Evolutionary conservation across 495 filamentous ascomycete genomes (phyloP), one percentile per base, ranked within the genome.

Genomic region (Friedmanniomyces simplex): DNA sequence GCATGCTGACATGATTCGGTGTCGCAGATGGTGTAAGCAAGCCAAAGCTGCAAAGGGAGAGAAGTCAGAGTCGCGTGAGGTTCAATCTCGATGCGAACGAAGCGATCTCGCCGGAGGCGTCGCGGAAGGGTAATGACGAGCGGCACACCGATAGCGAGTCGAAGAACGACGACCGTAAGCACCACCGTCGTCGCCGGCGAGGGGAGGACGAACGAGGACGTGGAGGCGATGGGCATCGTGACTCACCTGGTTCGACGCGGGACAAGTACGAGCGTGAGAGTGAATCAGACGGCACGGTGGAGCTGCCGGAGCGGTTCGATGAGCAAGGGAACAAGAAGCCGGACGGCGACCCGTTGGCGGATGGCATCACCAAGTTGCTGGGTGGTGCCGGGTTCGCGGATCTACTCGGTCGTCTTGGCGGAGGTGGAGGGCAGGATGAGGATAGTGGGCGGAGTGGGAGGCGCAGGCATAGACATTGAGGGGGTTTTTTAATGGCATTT

Each of bases 231-330:
- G 49, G 43, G 43, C 48, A 18, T 36, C 48, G 14, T 11, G 25
- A 34, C 5, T 46, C 57, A 1, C n/a, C 50, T 1, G 20, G 20
- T 14, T 50, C 58, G 48, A 58, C 58, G 59, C 48, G 49, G 25
- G 59, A 62, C 36, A 21, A 50, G 28, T 59, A 59, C 51, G 60
- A 63, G 13, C 55, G 46, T 12, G 49, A 52, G 1, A 54, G 37
- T n/a, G 58, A 64, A 14, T 66, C 61, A 0, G 68, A 60, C 37
- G 60, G 55, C 6, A 72, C 69, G 11, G 62, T 70, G 42, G 69
- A 70, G 16, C 58, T 72, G 4, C 69, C 69, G 13, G 52, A 59
- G n/a, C 47, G 69, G 4, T 72, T 72, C 49, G 69, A 72, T 48
- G 39, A 65, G 36, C 26, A 58, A 20, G 69, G 69, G 16, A 63